These are phyloP conservation scores for Botrytis cinerea DNA, from an alignment of 2,329 filamentous ascomycete genomes.

Conservation along the genomic window DNA sequence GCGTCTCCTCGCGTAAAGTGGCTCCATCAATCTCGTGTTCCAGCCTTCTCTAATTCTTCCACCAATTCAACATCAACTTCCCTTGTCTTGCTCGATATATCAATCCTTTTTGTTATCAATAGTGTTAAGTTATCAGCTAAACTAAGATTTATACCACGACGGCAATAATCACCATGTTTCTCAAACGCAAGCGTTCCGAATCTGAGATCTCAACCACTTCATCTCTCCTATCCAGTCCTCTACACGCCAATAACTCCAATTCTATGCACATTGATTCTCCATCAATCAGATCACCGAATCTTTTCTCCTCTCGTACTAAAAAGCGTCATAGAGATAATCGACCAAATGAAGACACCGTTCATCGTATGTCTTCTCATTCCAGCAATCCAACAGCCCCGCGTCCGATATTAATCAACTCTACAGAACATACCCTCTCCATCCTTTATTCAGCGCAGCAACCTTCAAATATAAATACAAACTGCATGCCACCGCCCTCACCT, in stretches of 20 bases:
- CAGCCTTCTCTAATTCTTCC: slow-evolving; percentile 9
- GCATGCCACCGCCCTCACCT: slow-evolving; percentile 26
- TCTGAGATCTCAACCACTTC: slow-evolving; percentile 56
- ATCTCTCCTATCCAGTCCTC: slow-evolving; percentile 45
- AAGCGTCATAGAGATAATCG: slow-evolving; percentile 62
- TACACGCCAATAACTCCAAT: slow-evolving; percentile 42
- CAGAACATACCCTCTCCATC: slow-evolving; percentile 55
- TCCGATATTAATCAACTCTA: slow-evolving; percentile 27
- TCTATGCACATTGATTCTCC: slow-evolving; percentile 42
- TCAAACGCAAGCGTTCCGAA: slow-evolving; percentile 66
- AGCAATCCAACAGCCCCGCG: background rate
- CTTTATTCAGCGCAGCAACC: slow-evolving; percentile 58
- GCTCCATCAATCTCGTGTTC: slow-evolving; percentile 7
- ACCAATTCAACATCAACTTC: slow-evolving; percentile 11
- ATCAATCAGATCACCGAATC: slow-evolving; percentile 43
- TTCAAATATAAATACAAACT: slow-evolving; percentile 35
- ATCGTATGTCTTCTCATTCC: slow-evolving; percentile 33
- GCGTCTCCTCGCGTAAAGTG: slow-evolving; percentile 18
- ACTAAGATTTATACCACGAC: background rate
- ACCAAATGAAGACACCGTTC: slow-evolving; percentile 54
- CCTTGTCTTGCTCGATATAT: background rate
- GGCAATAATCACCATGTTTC: slow-evolving; percentile 46
- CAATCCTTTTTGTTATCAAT: background rate
- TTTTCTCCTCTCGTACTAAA: slow-evolving; percentile 58
- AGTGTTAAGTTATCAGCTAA: background rate